These are phyloP conservation scores for Microthlaspi erraticum DNA, from an alignment of 345 rosid species.

Conservation along the genomic window DNA sequence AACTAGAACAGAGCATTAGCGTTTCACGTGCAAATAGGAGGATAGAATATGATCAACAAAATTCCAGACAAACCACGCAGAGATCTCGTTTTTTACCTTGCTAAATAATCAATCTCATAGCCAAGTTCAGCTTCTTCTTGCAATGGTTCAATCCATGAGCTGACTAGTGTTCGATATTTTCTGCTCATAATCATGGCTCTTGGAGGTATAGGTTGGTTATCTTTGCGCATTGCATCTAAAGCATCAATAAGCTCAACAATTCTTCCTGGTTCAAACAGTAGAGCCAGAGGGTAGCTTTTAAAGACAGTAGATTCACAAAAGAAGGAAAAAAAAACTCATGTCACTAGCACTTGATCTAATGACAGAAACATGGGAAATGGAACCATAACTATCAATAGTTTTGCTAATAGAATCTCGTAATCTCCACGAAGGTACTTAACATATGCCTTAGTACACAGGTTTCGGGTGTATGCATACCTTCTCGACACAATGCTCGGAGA, in stretches of 20 bases:
- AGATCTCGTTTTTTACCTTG: conserved; percentile 56
- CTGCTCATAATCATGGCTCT: conserved; percentile 94
- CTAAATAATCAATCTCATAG: conserved; percentile 84
- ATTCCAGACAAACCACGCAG: conserved; percentile 7
- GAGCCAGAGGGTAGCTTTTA: conserved; percentile 10
- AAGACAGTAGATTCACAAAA: neutral
- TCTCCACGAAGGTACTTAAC: neutral
- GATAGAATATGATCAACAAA: conserved; percentile 13
- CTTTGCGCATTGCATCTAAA: conserved; percentile 83
- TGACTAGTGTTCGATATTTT: conserved; percentile 90
- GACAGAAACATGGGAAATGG: conserved; percentile 1
- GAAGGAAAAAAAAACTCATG: conserved; percentile 16
- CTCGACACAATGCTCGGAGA: conserved; percentile 94
- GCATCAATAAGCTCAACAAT: conserved; percentile 87
- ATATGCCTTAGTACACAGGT: conserved; percentile 10
- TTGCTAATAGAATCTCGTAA: conserved; percentile 4
- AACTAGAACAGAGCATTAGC: conserved; percentile 17
- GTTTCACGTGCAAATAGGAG: conserved; percentile 17
- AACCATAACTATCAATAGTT: conserved; percentile 16
- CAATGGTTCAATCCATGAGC: conserved; percentile 98
- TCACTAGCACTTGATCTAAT: conserved; percentile 1
- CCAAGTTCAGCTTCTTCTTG: conserved; percentile 98
- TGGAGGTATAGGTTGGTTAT: conserved; percentile 82
- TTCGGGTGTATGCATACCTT: conserved; percentile 59
- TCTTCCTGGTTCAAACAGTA: conserved; percentile 71